Evolutionary conservation across 345 rosid species (phyloP), one percentile per base, ranked within the genome.

Genomic region (Syzygium oleosum): DNA sequence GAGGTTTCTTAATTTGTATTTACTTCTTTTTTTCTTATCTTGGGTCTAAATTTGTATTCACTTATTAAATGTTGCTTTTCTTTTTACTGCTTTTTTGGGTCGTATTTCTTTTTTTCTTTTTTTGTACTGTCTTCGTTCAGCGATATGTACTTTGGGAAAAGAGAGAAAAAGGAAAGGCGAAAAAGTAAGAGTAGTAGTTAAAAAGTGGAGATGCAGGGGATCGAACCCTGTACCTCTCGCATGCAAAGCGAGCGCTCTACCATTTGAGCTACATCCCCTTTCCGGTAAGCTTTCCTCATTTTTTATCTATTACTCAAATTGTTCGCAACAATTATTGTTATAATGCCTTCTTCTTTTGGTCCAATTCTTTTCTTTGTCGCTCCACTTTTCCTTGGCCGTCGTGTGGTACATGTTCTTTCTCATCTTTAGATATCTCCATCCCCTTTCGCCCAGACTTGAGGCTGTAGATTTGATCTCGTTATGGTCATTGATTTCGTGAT

Each of bases 211-310:
- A 91, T 91, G 92, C 93, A 91, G 91, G 92, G 92, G 68, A 93
- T 93, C 92, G 93, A 91, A 91, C 93, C 91, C 92, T 90, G 91
- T 91, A 88, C 92, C 94, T 91, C 92, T 84, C 92, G 91, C 92
- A 91, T 93, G 93, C 94, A 91, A 93, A 91, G 93, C 94, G 90
- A 85, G 91, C 92, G 91, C 94, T 93, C 92, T 94, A 91, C 94
- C 95, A 92, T 93, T 94, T 93, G 94, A 93, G 92, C 94, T 93
- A 91, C 94, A 92, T 91, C 93, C 93, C 94, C 94, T 17, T 9
- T 3, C 0, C 2, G 5, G 11, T 4, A 0, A 5, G 1, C 1
- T 2, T 0, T 9, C 1, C 0, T 65, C 78, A 6, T 16, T 21
- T 54, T 2, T 6, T 19, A 17, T 19, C 2, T 54, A 1, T 21